A percentile compares a stretch with the other conserved stretches of the same genome.
Evolutionary conservation across 305 asterid genomes (phyloP).

Genomic region (Nicotiana rustica): DNA sequence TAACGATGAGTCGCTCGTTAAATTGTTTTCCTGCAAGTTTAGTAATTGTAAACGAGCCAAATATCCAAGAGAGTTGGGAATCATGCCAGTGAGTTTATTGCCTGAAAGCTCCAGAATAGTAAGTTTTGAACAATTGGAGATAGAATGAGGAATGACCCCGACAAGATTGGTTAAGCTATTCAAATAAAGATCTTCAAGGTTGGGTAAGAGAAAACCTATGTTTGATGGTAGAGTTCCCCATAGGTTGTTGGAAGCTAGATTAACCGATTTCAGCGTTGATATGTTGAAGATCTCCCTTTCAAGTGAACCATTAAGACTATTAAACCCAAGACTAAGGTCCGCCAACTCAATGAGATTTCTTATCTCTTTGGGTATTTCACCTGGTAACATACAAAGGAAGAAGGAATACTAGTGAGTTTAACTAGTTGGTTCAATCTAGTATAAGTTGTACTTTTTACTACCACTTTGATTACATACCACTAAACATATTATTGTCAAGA

Average conservation of each 20-base stretch:
- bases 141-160: slow-evolving; percentile 35
- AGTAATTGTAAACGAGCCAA: slow-evolving; percentile 21
- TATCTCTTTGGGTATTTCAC: slow-evolving; percentile 37
- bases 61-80: slow-evolving; percentile 36
- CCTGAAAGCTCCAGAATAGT: not conserved
- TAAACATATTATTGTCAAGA: not conserved
- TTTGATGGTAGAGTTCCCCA: slow-evolving; percentile 32
- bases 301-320: slow-evolving; percentile 13
- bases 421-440: not conserved
- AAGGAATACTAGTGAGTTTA: not conserved
- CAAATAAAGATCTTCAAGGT: slow-evolving; percentile 25
- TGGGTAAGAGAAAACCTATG: slow-evolving; percentile 18
- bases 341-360: slow-evolving; percentile 22
- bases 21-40: slow-evolving; percentile 6
- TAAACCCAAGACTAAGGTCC: not conserved
- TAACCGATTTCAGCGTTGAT: not conserved
- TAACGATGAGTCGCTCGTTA: slow-evolving; percentile 20
- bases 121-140: slow-evolving; percentile 38
- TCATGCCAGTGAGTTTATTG: slow-evolving; percentile 33
- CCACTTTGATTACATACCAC: not conserved
- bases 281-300: slow-evolving; percentile 32
- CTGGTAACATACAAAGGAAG: not conserved
- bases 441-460: not conserved
- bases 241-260: not conserved
- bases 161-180: not conserved